Percentiles rank a stretch among this genome's conserved stretches.
phyloP scores from a whole-genome alignment of 139 green algal genomes.

The Tetradesmus obliquus region DNA sequence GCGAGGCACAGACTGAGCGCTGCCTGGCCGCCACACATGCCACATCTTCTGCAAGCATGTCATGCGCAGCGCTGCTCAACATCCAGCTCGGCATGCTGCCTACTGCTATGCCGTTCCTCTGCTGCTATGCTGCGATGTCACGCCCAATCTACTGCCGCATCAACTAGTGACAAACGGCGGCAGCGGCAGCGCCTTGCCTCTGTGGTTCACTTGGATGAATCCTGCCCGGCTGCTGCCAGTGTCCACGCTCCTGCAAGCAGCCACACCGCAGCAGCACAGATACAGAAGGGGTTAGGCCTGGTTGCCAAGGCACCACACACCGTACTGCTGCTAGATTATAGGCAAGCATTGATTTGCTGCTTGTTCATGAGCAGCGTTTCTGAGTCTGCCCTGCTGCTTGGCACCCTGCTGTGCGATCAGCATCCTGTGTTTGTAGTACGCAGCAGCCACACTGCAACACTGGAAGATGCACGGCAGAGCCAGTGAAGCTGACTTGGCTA shows the following conservation, averaged over 20 bases:
- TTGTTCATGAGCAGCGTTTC: background rate
- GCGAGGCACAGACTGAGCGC: too few relatives aligned
- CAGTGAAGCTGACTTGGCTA: too few relatives aligned
- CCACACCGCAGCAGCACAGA: background rate
- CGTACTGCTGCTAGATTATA: too few relatives aligned
- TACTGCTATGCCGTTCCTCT: background rate
- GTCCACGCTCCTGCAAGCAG: conserved; percentile 39
- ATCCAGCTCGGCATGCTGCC: background rate
- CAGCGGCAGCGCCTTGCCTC: conserved; percentile 13
- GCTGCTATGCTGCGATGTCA: too few relatives aligned
- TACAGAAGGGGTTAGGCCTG: background rate
- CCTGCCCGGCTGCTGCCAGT: conserved; percentile 29
- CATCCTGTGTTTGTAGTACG: background rate
- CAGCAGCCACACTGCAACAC: too few relatives aligned
- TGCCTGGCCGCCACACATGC: too few relatives aligned
- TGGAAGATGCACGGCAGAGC: too few relatives aligned
- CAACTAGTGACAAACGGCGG: background rate
- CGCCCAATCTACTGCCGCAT: background rate
- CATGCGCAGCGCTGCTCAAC: too few relatives aligned
- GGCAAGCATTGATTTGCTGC: background rate
- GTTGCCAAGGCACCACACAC: background rate
- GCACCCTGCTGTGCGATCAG: background rate
- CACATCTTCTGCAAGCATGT: too few relatives aligned
- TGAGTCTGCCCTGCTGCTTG: background rate
- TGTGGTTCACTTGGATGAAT: conserved; percentile 34